Evolutionary conservation across 495 filamentous ascomycete genomes (phyloP).

Genomic region (Aspergillus homomorphus): DNA sequence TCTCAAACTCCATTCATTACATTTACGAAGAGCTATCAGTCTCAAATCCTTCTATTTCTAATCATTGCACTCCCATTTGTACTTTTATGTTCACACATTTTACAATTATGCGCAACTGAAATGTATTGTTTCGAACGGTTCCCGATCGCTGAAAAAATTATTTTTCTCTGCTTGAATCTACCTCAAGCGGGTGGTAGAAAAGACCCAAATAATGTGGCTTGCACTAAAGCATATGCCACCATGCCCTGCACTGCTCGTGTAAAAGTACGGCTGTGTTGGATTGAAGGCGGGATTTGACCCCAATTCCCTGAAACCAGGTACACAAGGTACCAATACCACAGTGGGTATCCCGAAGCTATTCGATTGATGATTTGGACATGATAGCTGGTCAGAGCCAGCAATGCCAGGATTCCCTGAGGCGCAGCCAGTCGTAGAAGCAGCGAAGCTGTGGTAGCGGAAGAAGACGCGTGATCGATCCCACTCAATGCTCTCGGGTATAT

Average conservation of each 20-base stretch:
- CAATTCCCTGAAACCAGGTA: conserved; percentile 31
- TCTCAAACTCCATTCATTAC: neutral
- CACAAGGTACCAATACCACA: conserved; percentile 85
- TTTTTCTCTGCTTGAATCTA: neutral
- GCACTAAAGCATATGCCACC: conserved; percentile 76
- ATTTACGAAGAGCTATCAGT: neutral
- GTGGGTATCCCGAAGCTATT: conserved; percentile 80
- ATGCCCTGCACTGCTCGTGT: conserved; percentile 58
- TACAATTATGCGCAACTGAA: neutral
- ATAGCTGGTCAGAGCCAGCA: conserved; percentile 68
- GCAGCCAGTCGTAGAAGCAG: conserved; percentile 57
- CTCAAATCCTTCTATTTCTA: neutral
- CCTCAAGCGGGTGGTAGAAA: conserved; percentile 85
- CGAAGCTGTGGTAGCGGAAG: conserved; percentile 39
- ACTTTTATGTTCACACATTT: neutral
- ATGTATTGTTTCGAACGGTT: neutral
- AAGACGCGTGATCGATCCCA: conserved; percentile 20
- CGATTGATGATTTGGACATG: conserved; percentile 93
- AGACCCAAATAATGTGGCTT: conserved; percentile 80
- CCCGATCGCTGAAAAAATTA: neutral
- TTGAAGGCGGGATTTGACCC: conserved; percentile 8
- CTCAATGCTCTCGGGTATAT: conserved; percentile 1
- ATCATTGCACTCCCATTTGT: neutral
- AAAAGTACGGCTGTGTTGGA: conserved; percentile 22
- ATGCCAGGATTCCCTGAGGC: conserved; percentile 67